phyloP scores from a whole-genome alignment of 495 filamentous ascomycete genomes.

The Lentithecium fluviatile region DNA sequence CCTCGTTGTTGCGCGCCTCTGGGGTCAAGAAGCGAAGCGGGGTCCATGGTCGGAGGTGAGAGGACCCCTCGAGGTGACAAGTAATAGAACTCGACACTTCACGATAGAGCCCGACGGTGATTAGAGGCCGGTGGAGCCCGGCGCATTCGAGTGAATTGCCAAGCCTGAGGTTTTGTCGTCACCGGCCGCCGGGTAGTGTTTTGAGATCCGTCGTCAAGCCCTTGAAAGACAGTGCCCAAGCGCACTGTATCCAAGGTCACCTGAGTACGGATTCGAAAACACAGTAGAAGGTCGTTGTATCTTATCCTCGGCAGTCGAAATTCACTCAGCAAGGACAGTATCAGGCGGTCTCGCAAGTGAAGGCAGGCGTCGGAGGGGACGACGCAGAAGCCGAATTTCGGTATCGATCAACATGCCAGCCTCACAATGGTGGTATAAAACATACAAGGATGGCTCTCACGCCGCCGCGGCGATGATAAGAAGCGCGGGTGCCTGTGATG shows the following conservation, averaged over 20 bases:
- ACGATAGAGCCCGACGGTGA: no score
- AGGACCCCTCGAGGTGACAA: not conserved
- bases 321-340: not conserved
- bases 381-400: not conserved
- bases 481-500: constrained; percentile 7
- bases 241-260: no score
- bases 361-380: not conserved
- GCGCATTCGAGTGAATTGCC: no score
- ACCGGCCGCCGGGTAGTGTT: no score
- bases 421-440: not conserved
- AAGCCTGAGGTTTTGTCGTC: no score
- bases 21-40: constrained; percentile 40
- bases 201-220: no score
- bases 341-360: not conserved
- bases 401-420: not conserved
- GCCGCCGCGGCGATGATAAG: not conserved
- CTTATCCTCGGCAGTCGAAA: not conserved
- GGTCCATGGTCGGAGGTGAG: constrained; percentile 28
- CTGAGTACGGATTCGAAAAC: no score
- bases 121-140: no score
- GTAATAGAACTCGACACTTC: no score
- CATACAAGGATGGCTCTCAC: not conserved
- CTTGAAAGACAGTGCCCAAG: no score
- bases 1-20: constrained; percentile 24
- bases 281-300: not conserved